Evolutionary conservation across 1,284 basidiomycete genomes (phyloP), one percentile per base, ranked within the genome.

Genomic region (Termitomyces sp.): DNA sequence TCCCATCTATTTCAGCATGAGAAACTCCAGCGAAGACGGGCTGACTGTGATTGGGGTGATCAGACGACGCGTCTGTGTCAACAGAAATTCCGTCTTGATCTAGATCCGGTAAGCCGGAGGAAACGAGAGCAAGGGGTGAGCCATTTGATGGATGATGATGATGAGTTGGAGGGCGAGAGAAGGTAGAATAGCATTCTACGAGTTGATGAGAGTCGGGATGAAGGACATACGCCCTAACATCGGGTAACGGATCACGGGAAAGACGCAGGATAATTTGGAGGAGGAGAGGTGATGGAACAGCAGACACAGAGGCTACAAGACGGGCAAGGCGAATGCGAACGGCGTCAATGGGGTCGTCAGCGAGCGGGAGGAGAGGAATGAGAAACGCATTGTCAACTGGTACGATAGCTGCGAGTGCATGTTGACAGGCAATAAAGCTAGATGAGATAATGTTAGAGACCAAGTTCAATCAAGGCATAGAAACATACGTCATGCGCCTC

Each of bases 271-370:
- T 65, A 38, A 82, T 63, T 48, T 73, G 65, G 9, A 67, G 59
- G 31, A 82, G 56, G 28, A 62, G 55, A 10, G 56, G 62, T 49
- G 66, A 66, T 41, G 68, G 58, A 51, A 64, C 66, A 82, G 84
- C 76, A 61, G 74, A 80, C 48, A 87, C 68, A 41, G 72, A 67
- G 38, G 80, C 80, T 19, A 84, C 71, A 31, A 90, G 75, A 43
- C 90, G 81, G 12, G 94, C 87, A 1, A 95, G 78, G 6, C 84
- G 88, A 55, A 98, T 92, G 41, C 94, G 82, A 45, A 98, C 93
- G 63, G 94, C 94, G 48, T 92, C 76, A 24, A 98, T 83, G n/a
- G 66, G 68, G 66, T 96, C 92, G 36, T 73, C 65, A 13, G 82
- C 81, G 46, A 97, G 77, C 46, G 68, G 65, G 31, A 75, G 70